Evolutionary conservation across 2,329 filamentous ascomycete species (phyloP), one percentile per base, ranked within the genome.

Genomic region (Pestalotiopsis sp.): DNA sequence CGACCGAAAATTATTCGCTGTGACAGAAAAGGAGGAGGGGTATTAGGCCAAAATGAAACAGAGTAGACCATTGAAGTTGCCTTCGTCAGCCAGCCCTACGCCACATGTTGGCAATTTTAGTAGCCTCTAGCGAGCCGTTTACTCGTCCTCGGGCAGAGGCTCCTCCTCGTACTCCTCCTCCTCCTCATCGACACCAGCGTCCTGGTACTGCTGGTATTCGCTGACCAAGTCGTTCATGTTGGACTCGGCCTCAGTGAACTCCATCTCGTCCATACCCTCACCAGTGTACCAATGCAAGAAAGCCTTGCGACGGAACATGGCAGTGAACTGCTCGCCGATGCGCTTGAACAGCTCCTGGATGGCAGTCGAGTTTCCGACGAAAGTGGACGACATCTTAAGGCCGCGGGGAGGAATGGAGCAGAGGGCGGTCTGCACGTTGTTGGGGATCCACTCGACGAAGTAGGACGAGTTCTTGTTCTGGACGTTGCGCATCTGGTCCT

Each of bases 221-320:
- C 94, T 97, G 79, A 99, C 95, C 81, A 99, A 88, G 85, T 99
- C 96, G 89, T 99, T 98, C 96, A 99, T 98, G 90, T 99, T 99
- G 86, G 93, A 97, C 92, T 99, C 96, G 78, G 96, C 96, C 90
- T 99, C 96, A 82, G 96, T 99, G 89, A 99, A 99, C 89, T 99
- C 96, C 96, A 99, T 98, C 92, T 99, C 96, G 86, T 99, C 96
- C 96, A 99, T 99, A 87, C 96, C 96, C 90, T 99, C 96, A 81
- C 95, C 95, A 91, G 96, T 99, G 88, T 99, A 99, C 96, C 96
- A 99, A 89, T 98, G 96, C 91, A 99, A 93, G 94, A 99, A 99
- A 91, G 96, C 96, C 93, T 98, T 99, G 87, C 96, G 94, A 87
- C 96, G 91, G 92, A 99, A 99, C 96, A 99, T 99, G 83, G 95